phyloP scores from a whole-genome alignment of 2,329 filamentous ascomycete species.

The Thielaviopsis musarum region DNA sequence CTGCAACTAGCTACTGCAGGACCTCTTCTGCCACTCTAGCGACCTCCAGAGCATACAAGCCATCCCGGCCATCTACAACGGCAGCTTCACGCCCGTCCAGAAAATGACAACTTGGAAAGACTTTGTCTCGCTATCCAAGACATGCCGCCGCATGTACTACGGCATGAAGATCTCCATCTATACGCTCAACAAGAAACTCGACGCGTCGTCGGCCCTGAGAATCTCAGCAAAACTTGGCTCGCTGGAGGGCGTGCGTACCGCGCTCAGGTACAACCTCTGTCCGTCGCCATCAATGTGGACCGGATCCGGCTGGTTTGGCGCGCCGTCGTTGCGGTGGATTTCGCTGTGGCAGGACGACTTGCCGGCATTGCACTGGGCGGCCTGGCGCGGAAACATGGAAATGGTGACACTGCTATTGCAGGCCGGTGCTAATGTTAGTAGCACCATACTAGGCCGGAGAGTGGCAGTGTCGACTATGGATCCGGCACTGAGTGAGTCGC shows the following conservation, averaged over 20 bases:
- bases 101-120: conserved; percentile 1
- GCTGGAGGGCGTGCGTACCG: background rate
- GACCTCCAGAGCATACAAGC: background rate
- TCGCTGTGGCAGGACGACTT: conserved; percentile 1
- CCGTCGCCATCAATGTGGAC: background rate
- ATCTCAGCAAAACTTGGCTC: conserved; percentile 5
- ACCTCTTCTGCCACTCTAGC: background rate
- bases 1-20: conserved; percentile 1
- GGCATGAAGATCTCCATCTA: conserved; percentile 5
- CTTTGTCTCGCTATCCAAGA: conserved; percentile 3
- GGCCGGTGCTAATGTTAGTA: conserved; percentile 1
- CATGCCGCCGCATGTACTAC: conserved; percentile 1
- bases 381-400: background rate
- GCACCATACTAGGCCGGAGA: background rate
- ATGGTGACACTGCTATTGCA: background rate
- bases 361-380: conserved; percentile 7
- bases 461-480: background rate
- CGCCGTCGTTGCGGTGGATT: conserved; percentile 1
- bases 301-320: conserved; percentile 2
- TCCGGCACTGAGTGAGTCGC: background rate
- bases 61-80: background rate
- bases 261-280: background rate
- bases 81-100: background rate
- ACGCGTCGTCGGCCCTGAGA: conserved; percentile 7
- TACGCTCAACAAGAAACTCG: conserved; percentile 3